Evolutionary conservation across 164 flowering plant genomes (phyloP).

Genomic region (Nymphaea colorata): DNA sequence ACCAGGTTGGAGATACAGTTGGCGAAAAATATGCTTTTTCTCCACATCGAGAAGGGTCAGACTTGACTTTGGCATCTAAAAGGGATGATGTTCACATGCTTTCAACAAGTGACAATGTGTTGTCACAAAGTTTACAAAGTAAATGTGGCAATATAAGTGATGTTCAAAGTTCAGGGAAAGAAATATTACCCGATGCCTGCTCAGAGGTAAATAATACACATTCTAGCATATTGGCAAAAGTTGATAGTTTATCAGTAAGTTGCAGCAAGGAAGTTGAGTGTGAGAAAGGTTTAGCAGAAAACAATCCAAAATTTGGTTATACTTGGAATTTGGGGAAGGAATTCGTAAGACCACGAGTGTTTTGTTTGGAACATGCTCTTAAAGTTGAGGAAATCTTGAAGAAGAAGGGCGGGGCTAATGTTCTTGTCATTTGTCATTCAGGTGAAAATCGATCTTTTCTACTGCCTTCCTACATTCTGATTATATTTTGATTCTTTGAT

Average conservation of each 20-base stretch:
- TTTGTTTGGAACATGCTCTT: conserved; percentile 90
- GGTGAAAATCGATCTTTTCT: conserved; percentile 27
- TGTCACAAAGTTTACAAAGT: not conserved
- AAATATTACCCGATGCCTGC: not conserved
- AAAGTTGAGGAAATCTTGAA: conserved; percentile 52
- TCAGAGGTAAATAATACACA: not conserved
- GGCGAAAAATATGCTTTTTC: conserved; percentile 8
- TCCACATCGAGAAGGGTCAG: not conserved
- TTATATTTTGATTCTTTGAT: no score
- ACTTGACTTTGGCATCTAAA: not conserved
- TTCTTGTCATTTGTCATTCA: conserved; percentile 89
- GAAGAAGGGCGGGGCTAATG: conserved; percentile 70
- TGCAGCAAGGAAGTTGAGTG: not conserved
- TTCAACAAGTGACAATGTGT: not conserved
- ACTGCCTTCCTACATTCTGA: not conserved
- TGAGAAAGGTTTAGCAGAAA: not conserved
- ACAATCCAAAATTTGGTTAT: not conserved
- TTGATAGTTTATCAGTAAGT: not conserved
- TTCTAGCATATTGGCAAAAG: not conserved
- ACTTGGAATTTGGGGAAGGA: conserved; percentile 32
- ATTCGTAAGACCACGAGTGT: conserved; percentile 63
- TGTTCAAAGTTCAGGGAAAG: not conserved
- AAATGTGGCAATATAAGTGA: not conserved
- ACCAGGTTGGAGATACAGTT: conserved; percentile 10
- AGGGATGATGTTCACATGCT: not conserved